These are phyloP conservation scores for Quercus aquifolioides DNA, from an alignment of 306 rosid species.

Conservation along the genomic window DNA sequence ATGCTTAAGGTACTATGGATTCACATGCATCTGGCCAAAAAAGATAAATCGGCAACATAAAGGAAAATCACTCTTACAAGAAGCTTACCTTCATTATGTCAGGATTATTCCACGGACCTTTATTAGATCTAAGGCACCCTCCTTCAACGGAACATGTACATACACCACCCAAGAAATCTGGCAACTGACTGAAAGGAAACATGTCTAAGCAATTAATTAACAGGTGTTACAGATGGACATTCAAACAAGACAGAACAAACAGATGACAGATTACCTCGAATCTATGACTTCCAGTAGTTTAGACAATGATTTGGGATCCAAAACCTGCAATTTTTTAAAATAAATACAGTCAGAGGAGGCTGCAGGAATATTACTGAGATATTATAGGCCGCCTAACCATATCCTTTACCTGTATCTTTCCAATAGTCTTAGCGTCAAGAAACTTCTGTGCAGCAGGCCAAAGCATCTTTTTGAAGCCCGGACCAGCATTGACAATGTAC, in stretches of 20 bases:
- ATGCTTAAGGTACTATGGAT: not conserved
- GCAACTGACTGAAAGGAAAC: constrained; percentile 74
- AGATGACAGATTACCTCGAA: constrained; percentile 47
- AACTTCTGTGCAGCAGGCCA: constrained; percentile 97
- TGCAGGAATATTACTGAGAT: constrained; percentile 10
- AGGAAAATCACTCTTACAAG: not conserved
- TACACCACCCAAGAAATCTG: constrained; percentile 91
- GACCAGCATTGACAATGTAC: constrained; percentile 93
- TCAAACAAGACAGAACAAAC: constrained; percentile 3
- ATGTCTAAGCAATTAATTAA: constrained; percentile 16
- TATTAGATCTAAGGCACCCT: constrained; percentile 81
- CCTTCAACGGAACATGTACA: constrained; percentile 78
- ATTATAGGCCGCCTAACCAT: constrained; percentile 14
- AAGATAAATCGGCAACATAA: constrained; percentile 4
- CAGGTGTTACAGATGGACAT: not conserved
- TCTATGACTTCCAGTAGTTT: constrained; percentile 80
- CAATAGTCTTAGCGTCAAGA: constrained; percentile 76
- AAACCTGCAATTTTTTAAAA: constrained; percentile 55
- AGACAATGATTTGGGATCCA: constrained; percentile 60
- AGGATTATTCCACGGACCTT: constrained; percentile 95
- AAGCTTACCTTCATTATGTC: constrained; percentile 77
- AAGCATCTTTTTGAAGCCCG: constrained; percentile 90
- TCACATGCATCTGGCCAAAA: not conserved
- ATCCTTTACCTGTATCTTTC: constrained; percentile 79
- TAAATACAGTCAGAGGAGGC: constrained; percentile 16